Evolutionary conservation across 1,284 basidiomycete genomes (phyloP).

Genomic region (Ganoderma resinaceum): DNA sequence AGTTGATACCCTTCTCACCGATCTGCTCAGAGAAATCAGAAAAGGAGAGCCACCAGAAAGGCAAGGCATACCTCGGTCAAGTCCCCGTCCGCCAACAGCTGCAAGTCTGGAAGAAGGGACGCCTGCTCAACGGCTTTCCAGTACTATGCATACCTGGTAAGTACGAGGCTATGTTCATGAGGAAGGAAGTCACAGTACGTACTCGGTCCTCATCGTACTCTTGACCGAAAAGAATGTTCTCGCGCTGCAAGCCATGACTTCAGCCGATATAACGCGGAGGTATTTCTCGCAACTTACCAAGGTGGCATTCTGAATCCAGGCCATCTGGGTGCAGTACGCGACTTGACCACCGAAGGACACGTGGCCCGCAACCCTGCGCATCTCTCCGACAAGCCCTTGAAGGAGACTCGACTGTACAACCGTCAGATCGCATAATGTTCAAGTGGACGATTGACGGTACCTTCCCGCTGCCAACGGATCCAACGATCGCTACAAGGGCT

Average conservation of each 20-base stretch:
- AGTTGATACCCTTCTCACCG: conserved; percentile 70
- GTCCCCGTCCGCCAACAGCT: conserved; percentile 77
- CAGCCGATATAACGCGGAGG: neutral
- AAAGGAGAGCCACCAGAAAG: neutral
- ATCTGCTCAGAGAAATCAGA: conserved; percentile 47
- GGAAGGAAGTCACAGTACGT: conserved; percentile 19
- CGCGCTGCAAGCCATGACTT: conserved; percentile 46
- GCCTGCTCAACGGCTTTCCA: conserved; percentile 69
- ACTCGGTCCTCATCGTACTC: conserved; percentile 64
- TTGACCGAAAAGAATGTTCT: conserved; percentile 74
- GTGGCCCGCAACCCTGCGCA: conserved; percentile 61
- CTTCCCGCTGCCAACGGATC: conserved; percentile 57
- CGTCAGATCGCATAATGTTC: neutral
- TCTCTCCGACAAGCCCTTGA: conserved; percentile 78
- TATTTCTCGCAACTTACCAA: conserved; percentile 51
- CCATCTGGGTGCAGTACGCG: conserved; percentile 84
- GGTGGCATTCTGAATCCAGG: conserved; percentile 90
- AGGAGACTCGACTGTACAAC: conserved; percentile 68
- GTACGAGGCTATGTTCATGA: neutral
- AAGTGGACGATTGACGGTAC: conserved; percentile 5
- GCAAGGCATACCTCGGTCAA: conserved; percentile 62
- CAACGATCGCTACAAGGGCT: conserved; percentile 69
- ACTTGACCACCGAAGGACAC: conserved; percentile 74
- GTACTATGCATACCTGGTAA: conserved; percentile 47
- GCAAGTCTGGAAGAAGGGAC: conserved; percentile 72